phyloP scores from a whole-genome alignment of 2,329 filamentous ascomycete species.

The Trichoderma aggressivum region DNA sequence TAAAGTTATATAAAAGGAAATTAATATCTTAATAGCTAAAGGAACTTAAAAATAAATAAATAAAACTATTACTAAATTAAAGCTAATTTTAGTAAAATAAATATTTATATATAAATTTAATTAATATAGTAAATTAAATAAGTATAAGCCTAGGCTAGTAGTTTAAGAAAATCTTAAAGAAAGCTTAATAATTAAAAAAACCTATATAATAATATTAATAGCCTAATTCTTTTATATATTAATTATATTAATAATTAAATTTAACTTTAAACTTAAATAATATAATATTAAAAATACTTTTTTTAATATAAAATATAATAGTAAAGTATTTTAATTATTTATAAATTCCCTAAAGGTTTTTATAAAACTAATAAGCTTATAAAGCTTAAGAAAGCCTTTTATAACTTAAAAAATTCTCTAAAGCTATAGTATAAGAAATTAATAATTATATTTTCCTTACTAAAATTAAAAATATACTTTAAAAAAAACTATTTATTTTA shows the following conservation, averaged over 20 bases:
- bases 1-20: not conserved
- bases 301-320: no score
- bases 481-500: not conserved
- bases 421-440: not conserved
- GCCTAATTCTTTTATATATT: not conserved
- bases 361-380: no score
- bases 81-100: no score
- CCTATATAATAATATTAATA: not conserved
- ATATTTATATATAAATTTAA: not conserved
- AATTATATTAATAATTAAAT: not conserved
- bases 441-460: not conserved
- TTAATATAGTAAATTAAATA: not conserved
- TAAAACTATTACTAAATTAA: not conserved
- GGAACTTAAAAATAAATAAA: not conserved
- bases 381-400: not conserved
- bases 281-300: no score
- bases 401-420: not conserved
- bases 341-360: no score
- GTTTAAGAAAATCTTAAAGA: not conserved
- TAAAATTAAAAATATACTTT: not conserved
- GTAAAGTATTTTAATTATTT: no score
- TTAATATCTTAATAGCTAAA: not conserved
- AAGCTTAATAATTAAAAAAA: not conserved
- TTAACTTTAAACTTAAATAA: no score
- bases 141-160: not conserved